Evolutionary conservation across 441 rosid genomes (phyloP).

Genomic region (Brassica balearica): DNA sequence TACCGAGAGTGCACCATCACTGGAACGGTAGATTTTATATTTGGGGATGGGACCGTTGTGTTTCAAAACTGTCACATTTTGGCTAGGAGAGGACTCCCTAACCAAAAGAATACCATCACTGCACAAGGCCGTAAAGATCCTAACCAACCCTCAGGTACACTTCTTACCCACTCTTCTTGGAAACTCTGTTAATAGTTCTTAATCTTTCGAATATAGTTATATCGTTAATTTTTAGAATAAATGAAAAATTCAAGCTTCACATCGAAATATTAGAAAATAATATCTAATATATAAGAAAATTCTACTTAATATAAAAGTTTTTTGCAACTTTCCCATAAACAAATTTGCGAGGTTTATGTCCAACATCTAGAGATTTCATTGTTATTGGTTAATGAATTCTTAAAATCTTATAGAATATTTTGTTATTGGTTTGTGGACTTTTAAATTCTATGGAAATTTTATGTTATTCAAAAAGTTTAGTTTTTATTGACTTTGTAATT

Average conservation of each 20-base stretch:
- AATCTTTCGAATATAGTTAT: not conserved
- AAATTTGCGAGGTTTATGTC: not conserved
- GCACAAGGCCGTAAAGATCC: slow-evolving; percentile 48
- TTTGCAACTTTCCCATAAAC: not conserved
- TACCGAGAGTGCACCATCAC: slow-evolving; percentile 76
- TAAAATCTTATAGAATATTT: too few species aligned
- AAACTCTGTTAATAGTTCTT: not conserved
- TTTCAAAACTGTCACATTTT: slow-evolving; percentile 49
- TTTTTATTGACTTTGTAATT: too few species aligned
- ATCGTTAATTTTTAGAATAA: not conserved
- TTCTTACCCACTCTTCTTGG: not conserved
- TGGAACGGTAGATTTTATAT: slow-evolving; percentile 49
- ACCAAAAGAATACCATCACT: slow-evolving; percentile 49
- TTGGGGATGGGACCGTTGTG: slow-evolving; percentile 48
- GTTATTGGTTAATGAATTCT: too few species aligned
- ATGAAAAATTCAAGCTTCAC: not conserved
- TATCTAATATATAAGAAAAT: too few species aligned
- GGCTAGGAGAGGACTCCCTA: slow-evolving; percentile 43
- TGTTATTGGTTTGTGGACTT: too few species aligned
- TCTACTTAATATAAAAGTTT: too few species aligned
- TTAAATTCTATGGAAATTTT: too few species aligned
- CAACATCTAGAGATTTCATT: too few species aligned
- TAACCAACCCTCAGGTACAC: slow-evolving; percentile 45
- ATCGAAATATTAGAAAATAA: not conserved
- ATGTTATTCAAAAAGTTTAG: too few species aligned